Conservation (phyloP, 169 alveolate species). For the Plasmodium gonderi region DNA sequence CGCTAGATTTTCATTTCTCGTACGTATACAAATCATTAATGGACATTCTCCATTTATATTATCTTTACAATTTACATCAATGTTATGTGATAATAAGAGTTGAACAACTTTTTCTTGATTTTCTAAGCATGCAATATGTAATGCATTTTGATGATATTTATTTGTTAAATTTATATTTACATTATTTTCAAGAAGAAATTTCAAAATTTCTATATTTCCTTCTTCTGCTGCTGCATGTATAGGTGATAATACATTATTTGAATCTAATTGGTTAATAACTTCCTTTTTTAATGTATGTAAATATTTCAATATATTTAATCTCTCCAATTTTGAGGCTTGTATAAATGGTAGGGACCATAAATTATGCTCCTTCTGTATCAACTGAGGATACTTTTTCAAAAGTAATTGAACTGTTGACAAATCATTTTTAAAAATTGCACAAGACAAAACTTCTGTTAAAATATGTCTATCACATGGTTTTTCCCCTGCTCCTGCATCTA, state of each 20-base stretch:
- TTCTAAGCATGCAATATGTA: conserved; percentile 84
- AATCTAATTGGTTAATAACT: conserved; percentile 69
- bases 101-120: conserved; percentile 76
- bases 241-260: conserved; percentile 77
- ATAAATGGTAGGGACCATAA: conserved; percentile 89
- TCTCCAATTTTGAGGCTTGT: conserved; percentile 84
- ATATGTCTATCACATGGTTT: conserved; percentile 83
- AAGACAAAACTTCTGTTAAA: conserved; percentile 83
- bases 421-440: conserved; percentile 87
- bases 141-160: conserved; percentile 80
- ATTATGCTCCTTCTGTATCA: conserved; percentile 85
- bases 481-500: conserved; percentile 90
- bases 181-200: conserved; percentile 72
- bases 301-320: conserved; percentile 75
- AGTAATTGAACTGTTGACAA: conserved; percentile 80
- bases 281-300: conserved; percentile 73
- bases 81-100: conserved; percentile 54
- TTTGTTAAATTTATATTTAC: conserved; percentile 80
- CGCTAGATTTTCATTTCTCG: conserved; percentile 87
- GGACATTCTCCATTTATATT: conserved; percentile 88
- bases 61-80: conserved; percentile 80
- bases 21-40: conserved; percentile 86
- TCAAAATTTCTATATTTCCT: conserved; percentile 83
- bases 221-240: conserved; percentile 89
- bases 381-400: conserved; percentile 85